phyloP scores from a whole-genome alignment of 495 filamentous ascomycete species.

The Viridothelium virens region DNA sequence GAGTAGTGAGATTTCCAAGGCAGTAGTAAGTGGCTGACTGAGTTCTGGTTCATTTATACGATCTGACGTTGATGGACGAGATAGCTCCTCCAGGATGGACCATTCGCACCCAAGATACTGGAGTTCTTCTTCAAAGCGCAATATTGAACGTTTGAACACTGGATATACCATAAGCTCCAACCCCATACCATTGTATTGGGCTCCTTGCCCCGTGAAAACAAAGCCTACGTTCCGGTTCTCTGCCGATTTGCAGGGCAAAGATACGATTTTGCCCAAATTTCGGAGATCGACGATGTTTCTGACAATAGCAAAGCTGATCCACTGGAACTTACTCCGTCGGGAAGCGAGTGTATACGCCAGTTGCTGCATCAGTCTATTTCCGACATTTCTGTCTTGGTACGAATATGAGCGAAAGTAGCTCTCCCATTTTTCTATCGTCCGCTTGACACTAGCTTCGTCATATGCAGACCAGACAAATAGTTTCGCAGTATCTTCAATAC shows the following conservation, averaged over 20 bases:
- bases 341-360: neutral
- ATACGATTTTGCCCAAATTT: neutral
- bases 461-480: neutral
- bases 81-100: conserved; percentile 19
- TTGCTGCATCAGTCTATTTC: neutral
- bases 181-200: conserved; percentile 40
- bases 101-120: neutral
- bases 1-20: conserved; percentile 23
- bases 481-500: no score
- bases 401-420: neutral
- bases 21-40: conserved; percentile 26
- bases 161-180: neutral
- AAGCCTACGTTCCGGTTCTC: neutral
- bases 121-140: neutral
- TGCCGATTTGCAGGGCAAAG: neutral
- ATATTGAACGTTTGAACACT: neutral
- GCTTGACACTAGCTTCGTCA: neutral
- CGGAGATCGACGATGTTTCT: neutral
- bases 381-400: neutral
- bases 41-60: conserved; percentile 18
- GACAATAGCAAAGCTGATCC: conserved; percentile 7
- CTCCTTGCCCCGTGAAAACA: conserved; percentile 44
- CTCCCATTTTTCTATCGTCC: neutral
- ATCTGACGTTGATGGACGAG: conserved; percentile 15
- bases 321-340: neutral